Percentiles rank a stretch among this genome's conserved stretches.
Evolutionary conservation across 108 stramenopile species (phyloP).

Genomic region (Skeletonema tropicum): DNA sequence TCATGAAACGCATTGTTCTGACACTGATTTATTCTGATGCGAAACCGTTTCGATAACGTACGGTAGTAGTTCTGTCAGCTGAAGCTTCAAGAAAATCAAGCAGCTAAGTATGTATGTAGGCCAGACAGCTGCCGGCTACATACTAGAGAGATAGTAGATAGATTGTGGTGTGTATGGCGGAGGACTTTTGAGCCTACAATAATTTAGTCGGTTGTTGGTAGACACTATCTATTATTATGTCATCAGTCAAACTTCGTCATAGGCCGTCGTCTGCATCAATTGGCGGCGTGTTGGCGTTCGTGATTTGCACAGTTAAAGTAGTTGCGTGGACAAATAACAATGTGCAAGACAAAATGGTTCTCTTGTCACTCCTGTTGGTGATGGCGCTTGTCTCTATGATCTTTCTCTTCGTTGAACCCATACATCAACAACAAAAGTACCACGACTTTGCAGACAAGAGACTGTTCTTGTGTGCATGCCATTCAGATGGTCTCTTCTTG

Average conservation of each 20-base stretch:
- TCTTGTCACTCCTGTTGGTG: neutral
- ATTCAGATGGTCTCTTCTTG: conserved; percentile 5
- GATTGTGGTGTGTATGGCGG: too few relatives aligned
- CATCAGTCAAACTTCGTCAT: neutral
- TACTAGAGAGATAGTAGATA: too few relatives aligned
- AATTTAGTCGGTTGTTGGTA: too few relatives aligned
- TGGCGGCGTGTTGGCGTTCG: neutral
- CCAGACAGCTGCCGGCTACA: too few relatives aligned
- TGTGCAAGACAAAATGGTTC: neutral
- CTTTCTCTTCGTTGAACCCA: conserved; percentile 28
- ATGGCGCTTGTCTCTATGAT: neutral
- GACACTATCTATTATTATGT: neutral
- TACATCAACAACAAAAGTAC: conserved; percentile 18
- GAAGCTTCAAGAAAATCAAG: too few relatives aligned
- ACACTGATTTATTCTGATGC: too few relatives aligned
- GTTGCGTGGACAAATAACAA: neutral
- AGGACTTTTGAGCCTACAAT: too few relatives aligned
- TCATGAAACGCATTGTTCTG: too few relatives aligned
- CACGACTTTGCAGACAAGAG: conserved; percentile 32
- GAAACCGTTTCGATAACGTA: too few relatives aligned
- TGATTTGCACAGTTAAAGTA: neutral
- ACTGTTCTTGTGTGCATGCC: conserved; percentile 15
- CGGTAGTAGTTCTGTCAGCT: too few relatives aligned
- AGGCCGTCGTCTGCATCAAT: neutral
- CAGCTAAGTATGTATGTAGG: too few relatives aligned